Evolutionary conservation across 176 grass and related monocot species (phyloP), one percentile per base, ranked within the genome.

Genomic region (Pontederia paniculata): DNA sequence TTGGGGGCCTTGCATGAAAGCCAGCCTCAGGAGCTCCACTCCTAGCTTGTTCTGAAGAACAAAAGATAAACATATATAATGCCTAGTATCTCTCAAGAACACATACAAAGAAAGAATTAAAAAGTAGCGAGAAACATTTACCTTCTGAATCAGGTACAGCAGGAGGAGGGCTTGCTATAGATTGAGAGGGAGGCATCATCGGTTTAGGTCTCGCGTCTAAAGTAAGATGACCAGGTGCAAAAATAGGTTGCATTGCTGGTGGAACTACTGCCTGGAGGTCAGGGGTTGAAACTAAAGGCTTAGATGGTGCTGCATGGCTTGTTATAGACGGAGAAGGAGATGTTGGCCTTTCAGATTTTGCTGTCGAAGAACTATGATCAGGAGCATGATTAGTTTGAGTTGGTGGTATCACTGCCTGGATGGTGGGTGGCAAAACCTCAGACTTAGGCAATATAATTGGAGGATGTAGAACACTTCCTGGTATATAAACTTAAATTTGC

Each of bases 371-470:
- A 60, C 71, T 62, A 72, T 63, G 59, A 62, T 53, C 37, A 25
- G 60, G 52, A 43, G 48, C 50, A 70, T 63, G 54, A 60, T 31
- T 73, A 73, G 59, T 54, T 52, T 60, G 57, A 21, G 55, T 59
- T 52, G 28, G 18, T 73, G 72, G 64, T 53, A 63, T 20, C n/a
- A 79, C 59, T 69, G 54, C 44, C 51, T 69, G 62, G 12, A 66
- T 53, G 52, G 45, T 52, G 3, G 17, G 71, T 66, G 79, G 48
- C 56, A 55, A 3, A 12, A 44, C 12, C 55, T 73, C 63, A 56
- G 61, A 22, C 60, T 57, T 51, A n/a, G 56, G 15, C 37, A 70
- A 46, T 25, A 11, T 31, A 63, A 25, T 60, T 70, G 66, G 63
- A 61, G 64, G 47, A 13, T 47, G 17, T 3, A 62, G 58, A 72